A percentile compares a stretch with the other conserved stretches of the same genome.
Evolutionary conservation across 257 asterid genomes (phyloP).

Genomic region (Salvia rosmarinus): DNA sequence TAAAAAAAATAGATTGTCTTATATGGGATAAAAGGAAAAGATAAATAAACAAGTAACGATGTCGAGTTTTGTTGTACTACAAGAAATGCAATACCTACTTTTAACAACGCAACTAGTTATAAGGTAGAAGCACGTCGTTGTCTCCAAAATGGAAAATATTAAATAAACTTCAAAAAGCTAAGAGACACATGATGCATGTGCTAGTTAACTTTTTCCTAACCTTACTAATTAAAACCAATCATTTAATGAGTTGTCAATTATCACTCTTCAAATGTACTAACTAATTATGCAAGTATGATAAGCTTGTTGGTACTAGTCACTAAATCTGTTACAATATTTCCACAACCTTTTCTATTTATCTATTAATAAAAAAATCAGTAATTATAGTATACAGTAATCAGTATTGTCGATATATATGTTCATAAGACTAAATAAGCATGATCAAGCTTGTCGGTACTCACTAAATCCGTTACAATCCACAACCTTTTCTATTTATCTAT

Average conservation of each 20-base stretch:
- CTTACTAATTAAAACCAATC: not conserved
- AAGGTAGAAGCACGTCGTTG: not conserved
- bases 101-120: no score
- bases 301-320: not conserved
- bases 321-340: not conserved
- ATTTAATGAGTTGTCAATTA: not conserved
- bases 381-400: no score
- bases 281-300: constrained; percentile 26
- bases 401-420: no score
- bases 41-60: not conserved
- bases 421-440: no score
- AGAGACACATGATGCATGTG: not conserved
- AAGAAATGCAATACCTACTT: not conserved
- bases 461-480: no score
- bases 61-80: not conserved
- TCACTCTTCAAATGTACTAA: not conserved
- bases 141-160: not conserved
- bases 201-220: not conserved
- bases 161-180: not conserved
- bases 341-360: not conserved
- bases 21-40: no score
- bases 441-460: no score
- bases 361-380: no score
- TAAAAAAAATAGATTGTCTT: no score
- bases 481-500: no score